phyloP scores from a whole-genome alignment of 2,329 filamentous ascomycete genomes.

The Grosmannia clavigera region DNA sequence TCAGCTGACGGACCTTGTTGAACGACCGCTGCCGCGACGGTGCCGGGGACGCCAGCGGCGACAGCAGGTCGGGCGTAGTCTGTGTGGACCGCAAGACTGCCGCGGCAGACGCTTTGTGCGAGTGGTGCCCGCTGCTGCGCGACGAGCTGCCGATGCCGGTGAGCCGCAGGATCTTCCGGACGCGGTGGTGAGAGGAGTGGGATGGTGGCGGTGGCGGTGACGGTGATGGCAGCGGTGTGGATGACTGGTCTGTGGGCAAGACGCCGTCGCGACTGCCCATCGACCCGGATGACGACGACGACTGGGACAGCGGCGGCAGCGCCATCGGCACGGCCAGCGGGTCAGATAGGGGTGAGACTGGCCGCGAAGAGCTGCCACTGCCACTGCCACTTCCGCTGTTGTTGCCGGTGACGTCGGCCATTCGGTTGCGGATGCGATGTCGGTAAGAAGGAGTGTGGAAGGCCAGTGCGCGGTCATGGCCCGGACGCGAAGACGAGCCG shows the following conservation, averaged over 20 bases:
- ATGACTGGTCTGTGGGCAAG: background rate
- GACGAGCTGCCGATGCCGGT: background rate
- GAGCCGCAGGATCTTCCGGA: background rate
- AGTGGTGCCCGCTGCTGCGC: background rate
- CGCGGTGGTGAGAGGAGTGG: background rate
- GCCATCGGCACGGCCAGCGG: background rate
- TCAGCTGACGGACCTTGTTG: slow-evolving; percentile 10
- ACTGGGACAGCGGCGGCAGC: background rate
- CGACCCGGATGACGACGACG: background rate
- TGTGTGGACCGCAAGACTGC: background rate
- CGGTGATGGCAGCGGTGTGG: background rate
- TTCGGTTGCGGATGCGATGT: background rate
- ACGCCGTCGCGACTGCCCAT: background rate
- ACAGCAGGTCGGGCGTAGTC: background rate
- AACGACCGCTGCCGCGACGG: slow-evolving; percentile 6
- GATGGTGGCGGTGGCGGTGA: background rate
- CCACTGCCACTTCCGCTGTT: no score
- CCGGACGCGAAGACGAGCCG: background rate
- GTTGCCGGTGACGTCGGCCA: background rate
- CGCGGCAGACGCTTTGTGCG: background rate
- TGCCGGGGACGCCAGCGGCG: background rate
- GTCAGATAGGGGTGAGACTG: background rate
- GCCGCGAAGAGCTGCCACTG: background rate
- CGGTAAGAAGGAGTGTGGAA: background rate
- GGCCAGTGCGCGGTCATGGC: background rate